Evolutionary conservation across 495 filamentous ascomycete species (phyloP).

Genomic region (Trichodelitschia bisporula): DNA sequence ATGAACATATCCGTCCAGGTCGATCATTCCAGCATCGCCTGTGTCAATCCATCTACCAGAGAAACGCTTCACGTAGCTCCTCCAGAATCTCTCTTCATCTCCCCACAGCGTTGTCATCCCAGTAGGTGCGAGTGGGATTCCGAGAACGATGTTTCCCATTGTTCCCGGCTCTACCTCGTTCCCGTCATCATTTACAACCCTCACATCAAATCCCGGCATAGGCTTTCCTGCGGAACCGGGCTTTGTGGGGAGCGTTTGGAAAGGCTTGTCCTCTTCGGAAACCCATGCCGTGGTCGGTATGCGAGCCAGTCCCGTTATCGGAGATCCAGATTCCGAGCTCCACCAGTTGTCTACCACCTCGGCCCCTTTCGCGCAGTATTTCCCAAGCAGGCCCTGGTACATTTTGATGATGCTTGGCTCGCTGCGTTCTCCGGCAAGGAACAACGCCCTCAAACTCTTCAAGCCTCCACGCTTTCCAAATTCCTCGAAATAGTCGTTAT

Average conservation of each 20-base stretch:
- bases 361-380: conserved; percentile 35
- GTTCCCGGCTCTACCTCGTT: conserved; percentile 33
- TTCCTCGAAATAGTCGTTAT: conserved; percentile 34
- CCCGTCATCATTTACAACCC: conserved; percentile 59
- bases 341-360: conserved; percentile 87
- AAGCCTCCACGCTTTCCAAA: conserved; percentile 41
- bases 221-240: conserved; percentile 75
- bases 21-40: conserved; percentile 70
- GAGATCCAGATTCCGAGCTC: conserved; percentile 78
- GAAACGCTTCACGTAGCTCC: conserved; percentile 58
- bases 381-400: conserved; percentile 44
- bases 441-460: conserved; percentile 41
- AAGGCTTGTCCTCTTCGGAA: conserved; percentile 11
- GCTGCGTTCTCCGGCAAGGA: conserved; percentile 72
- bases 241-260: conserved; percentile 29
- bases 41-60: conserved; percentile 65
- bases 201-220: conserved; percentile 75
- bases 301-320: conserved; percentile 62
- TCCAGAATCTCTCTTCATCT: conserved; percentile 65
- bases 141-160: conserved; percentile 89
- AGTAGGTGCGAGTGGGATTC: conserved; percentile 56
- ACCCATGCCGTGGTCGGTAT: conserved; percentile 23
- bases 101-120: conserved; percentile 66
- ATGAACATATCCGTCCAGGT: conserved; percentile 59
- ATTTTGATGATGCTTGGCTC: conserved; percentile 65